Evolutionary conservation across 345 rosid species (phyloP), one percentile per base, ranked within the genome.

Genomic region (Reutealis trisperma): DNA sequence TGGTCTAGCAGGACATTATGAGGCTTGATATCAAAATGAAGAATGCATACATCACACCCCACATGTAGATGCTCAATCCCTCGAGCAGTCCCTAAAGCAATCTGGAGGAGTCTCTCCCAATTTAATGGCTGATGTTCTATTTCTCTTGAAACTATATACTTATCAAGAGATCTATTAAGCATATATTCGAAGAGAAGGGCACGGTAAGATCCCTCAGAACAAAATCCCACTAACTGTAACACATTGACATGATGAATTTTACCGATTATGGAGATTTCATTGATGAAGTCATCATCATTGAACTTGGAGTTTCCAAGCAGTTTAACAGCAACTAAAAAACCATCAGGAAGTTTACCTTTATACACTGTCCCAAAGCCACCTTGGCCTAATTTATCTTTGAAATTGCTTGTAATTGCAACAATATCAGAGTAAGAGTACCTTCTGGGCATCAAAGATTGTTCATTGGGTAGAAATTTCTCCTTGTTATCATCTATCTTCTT

Each of bases 11-110:
- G 27, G 22, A 82, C 78, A 78, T 82, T 82, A 16, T 75, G 85
- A 32, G 82, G 82, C 74, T 78, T 81, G 22, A 84, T 78, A 74
- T 81, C 83, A 2, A 76, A 81, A 73, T 84, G 86, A 51, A 84
- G 70, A 75, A 84, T 72, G 67, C 80, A 75, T 32, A 72, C 57
- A 42, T 76, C 73, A 55, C 76, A 81, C 51, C 87, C 83, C 9
- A 6, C 63, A 18, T 78, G 87, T 1, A 81, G 58, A 54, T 81
- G 77, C 67, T 81, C 71, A n/a, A 84, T 69, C 57, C 84, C 86
- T 51, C 45, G 67, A 37, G 84, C 84, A 2, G 70, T 74, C 47
- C 77, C 86, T 22, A 75, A 25, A 45, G 82, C 81, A 66, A 80
- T 75, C 37, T 77, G 69, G 22, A 63, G 62, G 72, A 72, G 55